phyloP scores from a whole-genome alignment of 345 rosid genomes.

The Gossypium turneri region DNA sequence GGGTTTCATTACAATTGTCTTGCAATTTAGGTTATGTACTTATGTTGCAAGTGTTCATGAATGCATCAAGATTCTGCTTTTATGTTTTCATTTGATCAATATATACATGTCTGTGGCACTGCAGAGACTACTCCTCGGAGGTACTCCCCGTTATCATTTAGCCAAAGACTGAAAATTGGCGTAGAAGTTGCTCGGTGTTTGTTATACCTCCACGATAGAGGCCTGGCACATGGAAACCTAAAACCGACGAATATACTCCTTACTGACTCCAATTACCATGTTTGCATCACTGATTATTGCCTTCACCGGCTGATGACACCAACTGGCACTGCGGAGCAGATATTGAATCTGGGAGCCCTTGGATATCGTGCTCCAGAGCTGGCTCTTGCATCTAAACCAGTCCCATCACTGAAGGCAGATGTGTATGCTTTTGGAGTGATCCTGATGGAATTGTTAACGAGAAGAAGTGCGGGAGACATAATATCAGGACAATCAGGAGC shows the following conservation, averaged over 20 bases:
- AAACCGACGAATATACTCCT: constrained; percentile 84
- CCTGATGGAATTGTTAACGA: constrained; percentile 80
- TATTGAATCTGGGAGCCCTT: constrained; percentile 81
- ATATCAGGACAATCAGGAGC: constrained; percentile 96
- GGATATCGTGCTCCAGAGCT: constrained; percentile 94
- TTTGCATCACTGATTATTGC: constrained; percentile 65
- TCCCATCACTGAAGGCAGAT: constrained; percentile 70
- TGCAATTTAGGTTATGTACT: constrained; percentile 3
- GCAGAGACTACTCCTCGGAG: constrained; percentile 95
- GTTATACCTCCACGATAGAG: constrained; percentile 75
- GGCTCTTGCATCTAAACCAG: constrained; percentile 55
- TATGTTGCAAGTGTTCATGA: constrained; percentile 2
- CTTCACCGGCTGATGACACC: constrained; percentile 86
- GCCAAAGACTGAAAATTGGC: constrained; percentile 73
- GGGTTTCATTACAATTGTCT: neutral
- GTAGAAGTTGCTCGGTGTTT: constrained; percentile 74
- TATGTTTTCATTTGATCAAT: neutral
- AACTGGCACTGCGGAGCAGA: constrained; percentile 81
- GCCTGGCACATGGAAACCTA: constrained; percentile 78
- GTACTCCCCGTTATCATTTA: constrained; percentile 66
- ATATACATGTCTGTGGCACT: constrained; percentile 9
- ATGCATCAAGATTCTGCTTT: neutral
- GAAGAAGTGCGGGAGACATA: constrained; percentile 89
- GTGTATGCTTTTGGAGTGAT: constrained; percentile 88
- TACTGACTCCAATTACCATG: constrained; percentile 43